Evolutionary conservation across 1,284 basidiomycete genomes (phyloP).

Genomic region (Singerocomus inundabilis): DNA sequence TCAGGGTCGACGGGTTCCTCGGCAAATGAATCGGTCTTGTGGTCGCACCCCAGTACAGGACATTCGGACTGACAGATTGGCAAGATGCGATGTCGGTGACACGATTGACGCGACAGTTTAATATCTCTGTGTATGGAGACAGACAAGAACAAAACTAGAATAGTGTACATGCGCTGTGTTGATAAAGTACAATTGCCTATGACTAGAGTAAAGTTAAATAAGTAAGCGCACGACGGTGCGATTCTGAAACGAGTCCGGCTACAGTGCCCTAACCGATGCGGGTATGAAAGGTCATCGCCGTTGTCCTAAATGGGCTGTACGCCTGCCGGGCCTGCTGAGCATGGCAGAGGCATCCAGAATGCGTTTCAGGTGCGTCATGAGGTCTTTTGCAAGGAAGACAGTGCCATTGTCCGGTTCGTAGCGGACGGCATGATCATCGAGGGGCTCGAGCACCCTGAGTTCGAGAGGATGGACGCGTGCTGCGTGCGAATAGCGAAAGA

Average conservation of each 20-base stretch:
- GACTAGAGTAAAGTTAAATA: background rate
- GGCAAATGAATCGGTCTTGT: conserved; percentile 32
- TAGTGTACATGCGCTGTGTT: conserved; percentile 3
- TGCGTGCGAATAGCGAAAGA: conserved; percentile 52
- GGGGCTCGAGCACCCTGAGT: conserved; percentile 53
- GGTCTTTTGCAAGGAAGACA: conserved; percentile 59
- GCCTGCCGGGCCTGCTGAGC: conserved; percentile 11
- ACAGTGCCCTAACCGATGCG: background rate
- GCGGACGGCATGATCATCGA: conserved; percentile 46
- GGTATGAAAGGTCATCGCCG: conserved; percentile 6
- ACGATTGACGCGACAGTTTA: background rate
- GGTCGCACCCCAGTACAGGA: no score
- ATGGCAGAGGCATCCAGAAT: conserved; percentile 33
- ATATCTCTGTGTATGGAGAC: background rate
- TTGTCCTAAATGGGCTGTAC: conserved; percentile 5
- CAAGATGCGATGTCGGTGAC: conserved; percentile 6
- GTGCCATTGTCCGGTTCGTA: conserved; percentile 64
- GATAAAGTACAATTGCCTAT: conserved; percentile 19
- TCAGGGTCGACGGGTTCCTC: conserved; percentile 56
- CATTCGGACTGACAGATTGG: background rate
- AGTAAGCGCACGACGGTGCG: background rate
- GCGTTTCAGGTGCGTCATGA: conserved; percentile 51
- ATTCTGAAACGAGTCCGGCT: background rate
- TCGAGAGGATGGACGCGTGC: conserved; percentile 48
- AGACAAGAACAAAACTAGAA: background rate